phyloP scores from a whole-genome alignment of 768 basidiomycete species.

The Coprinopsis sp. region DNA sequence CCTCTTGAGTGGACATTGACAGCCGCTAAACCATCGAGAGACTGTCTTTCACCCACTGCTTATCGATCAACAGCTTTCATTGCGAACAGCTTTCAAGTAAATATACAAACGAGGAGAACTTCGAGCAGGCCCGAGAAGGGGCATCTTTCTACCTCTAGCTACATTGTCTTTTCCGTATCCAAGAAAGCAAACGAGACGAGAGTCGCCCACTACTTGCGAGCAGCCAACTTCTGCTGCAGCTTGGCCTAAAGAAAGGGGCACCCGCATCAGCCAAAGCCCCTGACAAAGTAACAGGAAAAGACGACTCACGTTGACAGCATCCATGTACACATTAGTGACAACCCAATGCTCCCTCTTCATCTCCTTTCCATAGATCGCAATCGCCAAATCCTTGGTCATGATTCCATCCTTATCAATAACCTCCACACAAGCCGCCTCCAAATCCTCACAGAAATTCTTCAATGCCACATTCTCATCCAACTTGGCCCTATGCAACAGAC shows the following conservation, averaged over 20 bases:
- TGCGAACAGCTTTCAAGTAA: no score
- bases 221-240: constrained; percentile 40
- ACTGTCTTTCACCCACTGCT: no score
- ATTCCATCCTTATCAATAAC: constrained; percentile 85
- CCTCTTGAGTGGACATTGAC: no score
- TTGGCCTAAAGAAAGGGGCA: constrained; percentile 29
- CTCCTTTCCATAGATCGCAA: constrained; percentile 87
- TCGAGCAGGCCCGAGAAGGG: no score
- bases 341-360: constrained; percentile 97
- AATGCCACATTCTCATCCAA: constrained; percentile 80
- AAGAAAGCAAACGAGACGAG: no score
- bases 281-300: background rate
- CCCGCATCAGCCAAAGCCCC: background rate
- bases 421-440: constrained; percentile 88
- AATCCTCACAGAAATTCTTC: constrained; percentile 63
- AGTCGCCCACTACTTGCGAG: no score
- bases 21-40: no score
- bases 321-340: constrained; percentile 90
- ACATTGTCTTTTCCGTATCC: no score
- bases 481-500: constrained; percentile 88
- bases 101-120: no score
- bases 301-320: constrained; percentile 75
- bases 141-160: no score
- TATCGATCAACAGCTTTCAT: no score
- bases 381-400: constrained; percentile 97